phyloP scores from a whole-genome alignment of 1,139 yeast species.

The Lodderomyces oxycetoniae region DNA sequence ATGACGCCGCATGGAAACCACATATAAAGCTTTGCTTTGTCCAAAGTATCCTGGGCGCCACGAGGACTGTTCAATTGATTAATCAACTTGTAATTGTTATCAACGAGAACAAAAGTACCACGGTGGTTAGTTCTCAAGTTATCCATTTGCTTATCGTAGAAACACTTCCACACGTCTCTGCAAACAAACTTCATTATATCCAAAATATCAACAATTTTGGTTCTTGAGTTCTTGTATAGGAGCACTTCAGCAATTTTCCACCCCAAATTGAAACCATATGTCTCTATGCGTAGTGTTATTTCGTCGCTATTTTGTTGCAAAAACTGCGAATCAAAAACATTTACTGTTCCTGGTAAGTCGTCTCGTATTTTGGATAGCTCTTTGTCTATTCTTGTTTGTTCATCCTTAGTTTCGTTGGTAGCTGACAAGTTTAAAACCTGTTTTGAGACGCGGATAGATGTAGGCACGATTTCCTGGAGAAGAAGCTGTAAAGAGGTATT shows the following conservation, averaged over 20 bases:
- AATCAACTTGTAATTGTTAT: constrained; percentile 56
- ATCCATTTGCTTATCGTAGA: constrained; percentile 85
- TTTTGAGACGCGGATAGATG: constrained; percentile 53
- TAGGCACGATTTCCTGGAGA: constrained; percentile 71
- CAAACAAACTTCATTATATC: constrained; percentile 90
- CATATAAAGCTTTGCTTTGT: constrained; percentile 51
- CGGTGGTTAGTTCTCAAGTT: constrained; percentile 88
- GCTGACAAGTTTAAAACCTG: constrained; percentile 10
- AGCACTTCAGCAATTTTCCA: constrained; percentile 66
- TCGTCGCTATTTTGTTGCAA: constrained; percentile 45
- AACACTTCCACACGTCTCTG: constrained; percentile 80
- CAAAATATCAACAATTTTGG: constrained; percentile 54
- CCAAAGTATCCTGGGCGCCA: constrained; percentile 44
- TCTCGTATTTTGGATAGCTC: constrained; percentile 20
- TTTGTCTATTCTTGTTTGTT: constrained; percentile 19
- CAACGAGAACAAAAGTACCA: constrained; percentile 77
- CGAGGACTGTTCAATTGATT: constrained; percentile 49
- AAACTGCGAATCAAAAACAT: constrained; percentile 31
- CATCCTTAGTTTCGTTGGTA: constrained; percentile 8
- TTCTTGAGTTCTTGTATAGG: constrained; percentile 46
- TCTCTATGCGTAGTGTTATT: constrained; percentile 56
- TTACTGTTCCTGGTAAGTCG: constrained; percentile 43
- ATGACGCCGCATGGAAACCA: constrained; percentile 85
- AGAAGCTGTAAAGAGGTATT: constrained; percentile 53
- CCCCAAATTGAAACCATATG: constrained; percentile 73